Conservation (phyloP, 2,329 filamentous ascomycete genomes). For the Xylaria sp. region DNA sequence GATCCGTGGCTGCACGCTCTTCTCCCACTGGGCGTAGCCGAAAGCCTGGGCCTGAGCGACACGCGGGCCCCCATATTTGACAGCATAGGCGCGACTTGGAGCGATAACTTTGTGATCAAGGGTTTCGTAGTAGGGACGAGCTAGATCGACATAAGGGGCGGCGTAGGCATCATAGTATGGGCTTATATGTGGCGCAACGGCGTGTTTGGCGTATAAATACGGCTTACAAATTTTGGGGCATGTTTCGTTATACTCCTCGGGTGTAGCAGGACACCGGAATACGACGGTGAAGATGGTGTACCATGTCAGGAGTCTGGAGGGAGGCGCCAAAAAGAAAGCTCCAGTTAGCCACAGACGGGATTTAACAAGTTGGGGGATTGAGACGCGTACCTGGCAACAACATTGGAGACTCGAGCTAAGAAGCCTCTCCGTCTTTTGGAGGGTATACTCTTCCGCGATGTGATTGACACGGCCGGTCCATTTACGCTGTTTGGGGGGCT, state of each 20-base stretch:
- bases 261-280: slow-evolving; percentile 81
- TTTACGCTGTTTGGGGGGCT: slow-evolving; percentile 51
- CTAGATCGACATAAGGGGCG: slow-evolving; percentile 81
- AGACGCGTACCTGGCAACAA: slow-evolving; percentile 60
- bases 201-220: slow-evolving; percentile 75
- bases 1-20: slow-evolving; percentile 79
- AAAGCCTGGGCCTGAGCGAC: slow-evolving; percentile 75
- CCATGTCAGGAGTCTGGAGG: slow-evolving; percentile 79
- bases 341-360: slow-evolving; percentile 24
- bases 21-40: slow-evolving; percentile 79
- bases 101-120: slow-evolving; percentile 73
- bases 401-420: slow-evolving; percentile 58
- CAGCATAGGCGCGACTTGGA: slow-evolving; percentile 74
- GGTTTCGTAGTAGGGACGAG: slow-evolving; percentile 77
- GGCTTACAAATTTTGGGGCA: slow-evolving; percentile 85
- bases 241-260: slow-evolving; percentile 73
- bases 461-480: slow-evolving; percentile 52
- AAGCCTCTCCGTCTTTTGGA: slow-evolving; percentile 47
- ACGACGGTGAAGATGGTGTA: slow-evolving; percentile 83
- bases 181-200: slow-evolving; percentile 77
- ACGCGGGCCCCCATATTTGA: slow-evolving; percentile 80
- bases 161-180: slow-evolving; percentile 90
- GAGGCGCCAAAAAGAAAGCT: slow-evolving; percentile 12
- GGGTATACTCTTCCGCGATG: slow-evolving; percentile 48
- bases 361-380: background rate